Conservation (phyloP, 257 asterid genomes). For the Solanum megistacrolobum region DNA sequence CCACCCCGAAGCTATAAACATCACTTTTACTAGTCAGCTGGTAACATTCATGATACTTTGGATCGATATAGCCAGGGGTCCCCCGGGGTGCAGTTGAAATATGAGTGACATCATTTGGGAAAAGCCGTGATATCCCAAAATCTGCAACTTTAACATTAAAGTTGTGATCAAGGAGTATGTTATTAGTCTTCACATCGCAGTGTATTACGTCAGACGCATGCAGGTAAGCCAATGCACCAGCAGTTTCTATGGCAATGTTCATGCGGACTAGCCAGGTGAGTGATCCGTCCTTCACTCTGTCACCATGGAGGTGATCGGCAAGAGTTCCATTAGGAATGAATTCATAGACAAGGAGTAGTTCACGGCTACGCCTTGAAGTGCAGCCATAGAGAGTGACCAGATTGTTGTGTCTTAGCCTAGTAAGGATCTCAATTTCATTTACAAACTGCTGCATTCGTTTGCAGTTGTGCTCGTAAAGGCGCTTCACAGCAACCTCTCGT, state of each 20-base stretch:
- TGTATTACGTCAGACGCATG: not conserved
- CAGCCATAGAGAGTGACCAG: constrained; percentile 2
- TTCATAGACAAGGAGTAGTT: constrained; percentile 3
- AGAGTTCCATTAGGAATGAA: not conserved
- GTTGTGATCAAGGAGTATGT: not conserved
- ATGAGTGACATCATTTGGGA: not conserved
- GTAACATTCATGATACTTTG: not conserved
- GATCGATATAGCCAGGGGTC: constrained; percentile 4
- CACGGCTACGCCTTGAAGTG: not conserved
- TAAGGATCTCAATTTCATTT: not conserved
- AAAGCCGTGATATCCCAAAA: constrained; percentile 3
- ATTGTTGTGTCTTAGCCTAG: not conserved
- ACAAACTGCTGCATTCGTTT: constrained; percentile 1
- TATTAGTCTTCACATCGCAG: constrained; percentile 2
- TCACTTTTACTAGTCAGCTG: constrained; percentile 1
- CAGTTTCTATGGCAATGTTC: constrained; percentile 2
- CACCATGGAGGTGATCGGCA: constrained; percentile 1
- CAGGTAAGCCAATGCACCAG: constrained; percentile 1
- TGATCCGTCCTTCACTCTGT: not conserved
- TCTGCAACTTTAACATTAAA: constrained; percentile 1
- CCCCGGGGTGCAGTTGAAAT: constrained; percentile 1
- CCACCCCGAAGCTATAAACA: constrained; percentile 7
- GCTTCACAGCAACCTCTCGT: constrained; percentile 2
- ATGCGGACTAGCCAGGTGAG: not conserved
- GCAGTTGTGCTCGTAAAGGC: constrained; percentile 1